Evolutionary conservation across 2,329 filamentous ascomycete genomes (phyloP).

Genomic region (Xylaria sp.): DNA sequence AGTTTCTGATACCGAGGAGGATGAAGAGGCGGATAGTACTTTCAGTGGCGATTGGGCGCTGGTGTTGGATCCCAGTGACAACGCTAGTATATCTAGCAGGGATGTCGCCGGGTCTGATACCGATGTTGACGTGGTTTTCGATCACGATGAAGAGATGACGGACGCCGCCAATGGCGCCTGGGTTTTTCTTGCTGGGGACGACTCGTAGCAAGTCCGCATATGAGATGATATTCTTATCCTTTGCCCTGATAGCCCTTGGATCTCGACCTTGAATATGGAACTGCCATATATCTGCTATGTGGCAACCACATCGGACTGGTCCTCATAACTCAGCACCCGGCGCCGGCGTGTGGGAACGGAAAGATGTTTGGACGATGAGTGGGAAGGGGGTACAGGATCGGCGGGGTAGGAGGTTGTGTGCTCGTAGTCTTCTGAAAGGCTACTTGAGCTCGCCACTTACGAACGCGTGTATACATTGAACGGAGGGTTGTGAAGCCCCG

Average conservation of each 20-base stretch:
- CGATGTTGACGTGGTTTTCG: slow-evolving; percentile 19
- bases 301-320: slow-evolving; percentile 41
- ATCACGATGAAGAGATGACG: slow-evolving; percentile 20
- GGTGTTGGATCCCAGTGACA: slow-evolving; percentile 21
- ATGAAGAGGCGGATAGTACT: slow-evolving; percentile 28
- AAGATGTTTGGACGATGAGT: background rate
- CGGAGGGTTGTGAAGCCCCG: background rate
- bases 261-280: slow-evolving; percentile 38
- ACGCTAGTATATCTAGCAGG: slow-evolving; percentile 3
- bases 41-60: slow-evolving; percentile 39
- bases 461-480: slow-evolving; percentile 17
- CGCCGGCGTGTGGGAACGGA: slow-evolving; percentile 32
- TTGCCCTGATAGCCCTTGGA: slow-evolving; percentile 41
- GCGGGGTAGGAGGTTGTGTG: slow-evolving; percentile 37
- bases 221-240: slow-evolving; percentile 32
- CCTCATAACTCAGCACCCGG: slow-evolving; percentile 40
- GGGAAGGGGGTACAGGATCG: background rate
- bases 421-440: slow-evolving; percentile 33
- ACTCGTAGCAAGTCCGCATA: slow-evolving; percentile 48
- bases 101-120: background rate
- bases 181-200: slow-evolving; percentile 46
- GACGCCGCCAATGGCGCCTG: slow-evolving; percentile 40
- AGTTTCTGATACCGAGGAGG: slow-evolving; percentile 36
- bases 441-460: slow-evolving; percentile 41
- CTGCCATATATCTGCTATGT: slow-evolving; percentile 14